These are phyloP conservation scores for Fusarium sp. DNA, from an alignment of 2,329 filamentous ascomycete genomes.

Conservation along the genomic window DNA sequence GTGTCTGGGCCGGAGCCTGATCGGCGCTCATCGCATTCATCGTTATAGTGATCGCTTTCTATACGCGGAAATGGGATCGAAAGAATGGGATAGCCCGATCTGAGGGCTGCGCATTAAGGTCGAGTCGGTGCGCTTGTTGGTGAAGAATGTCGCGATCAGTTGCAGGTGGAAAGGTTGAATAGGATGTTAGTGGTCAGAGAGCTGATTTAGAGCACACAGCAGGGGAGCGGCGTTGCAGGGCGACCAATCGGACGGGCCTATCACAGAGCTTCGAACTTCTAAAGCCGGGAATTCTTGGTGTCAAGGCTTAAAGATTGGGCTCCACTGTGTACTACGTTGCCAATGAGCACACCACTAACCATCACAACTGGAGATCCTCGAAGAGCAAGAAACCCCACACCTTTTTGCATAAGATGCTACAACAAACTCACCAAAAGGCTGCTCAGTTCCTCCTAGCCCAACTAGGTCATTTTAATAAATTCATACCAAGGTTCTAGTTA, in stretches of 20 bases:
- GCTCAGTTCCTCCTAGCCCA: not conserved
- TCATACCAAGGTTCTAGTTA: not conserved
- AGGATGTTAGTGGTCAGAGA: conserved; percentile 38
- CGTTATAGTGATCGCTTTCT: conserved; percentile 27
- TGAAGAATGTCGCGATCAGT: conserved; percentile 26
- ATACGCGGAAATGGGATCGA: conserved; percentile 10
- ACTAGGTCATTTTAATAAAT: too few relatives aligned
- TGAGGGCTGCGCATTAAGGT: conserved; percentile 29
- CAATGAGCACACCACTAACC: not conserved
- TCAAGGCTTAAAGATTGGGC: conserved; percentile 26
- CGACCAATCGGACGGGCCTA: conserved; percentile 29
- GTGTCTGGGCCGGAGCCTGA: conserved; percentile 27
- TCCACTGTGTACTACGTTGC: not conserved
- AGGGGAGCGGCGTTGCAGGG: conserved; percentile 7
- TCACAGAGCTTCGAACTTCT: conserved; percentile 26
- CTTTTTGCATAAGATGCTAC: not conserved
- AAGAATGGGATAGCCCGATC: conserved; percentile 14
- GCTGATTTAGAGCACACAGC: conserved; percentile 19
- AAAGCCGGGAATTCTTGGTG: conserved; percentile 17
- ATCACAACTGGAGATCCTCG: not conserved
- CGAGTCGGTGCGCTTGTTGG: conserved; percentile 19
- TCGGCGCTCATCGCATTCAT: conserved; percentile 42
- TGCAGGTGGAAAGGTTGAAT: conserved; percentile 30
- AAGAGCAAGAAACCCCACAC: not conserved
- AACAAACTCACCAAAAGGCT: not conserved